phyloP scores from a whole-genome alignment of 2,329 filamentous ascomycete species.

The Stromatinia cepivora region DNA sequence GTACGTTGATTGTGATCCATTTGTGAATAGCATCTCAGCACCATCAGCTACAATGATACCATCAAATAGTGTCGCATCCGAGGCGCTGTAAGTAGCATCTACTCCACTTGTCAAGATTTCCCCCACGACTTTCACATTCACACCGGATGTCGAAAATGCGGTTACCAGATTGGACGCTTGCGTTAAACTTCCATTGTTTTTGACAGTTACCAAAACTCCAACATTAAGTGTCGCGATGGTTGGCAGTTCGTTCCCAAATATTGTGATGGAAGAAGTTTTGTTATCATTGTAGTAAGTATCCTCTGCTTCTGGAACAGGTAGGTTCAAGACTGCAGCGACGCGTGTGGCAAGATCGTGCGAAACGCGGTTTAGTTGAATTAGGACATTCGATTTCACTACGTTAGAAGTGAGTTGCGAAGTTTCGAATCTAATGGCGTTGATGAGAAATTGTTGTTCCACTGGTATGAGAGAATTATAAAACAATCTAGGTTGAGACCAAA shows the following conservation, averaged over 20 bases:
- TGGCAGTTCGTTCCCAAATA: slow-evolving; percentile 58
- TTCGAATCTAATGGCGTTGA: slow-evolving; percentile 75
- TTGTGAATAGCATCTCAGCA: slow-evolving; percentile 53
- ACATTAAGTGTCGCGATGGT: slow-evolving; percentile 64
- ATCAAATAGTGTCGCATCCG: slow-evolving; percentile 64
- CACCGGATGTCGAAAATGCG: slow-evolving; percentile 51
- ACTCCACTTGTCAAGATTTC: slow-evolving; percentile 57
- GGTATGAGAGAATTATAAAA: slow-evolving; percentile 71
- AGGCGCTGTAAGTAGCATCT: slow-evolving; percentile 63
- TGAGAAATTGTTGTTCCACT: slow-evolving; percentile 67
- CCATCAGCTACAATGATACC: slow-evolving; percentile 60
- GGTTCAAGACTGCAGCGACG: slow-evolving; percentile 61
- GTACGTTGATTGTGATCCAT: slow-evolving; percentile 50
- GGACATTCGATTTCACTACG: slow-evolving; percentile 62
- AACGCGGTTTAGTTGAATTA: slow-evolving; percentile 68
- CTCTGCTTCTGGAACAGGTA: slow-evolving; percentile 60
- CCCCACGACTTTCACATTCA: slow-evolving; percentile 60
- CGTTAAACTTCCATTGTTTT: slow-evolving; percentile 42
- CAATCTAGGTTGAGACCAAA: slow-evolving; percentile 70
- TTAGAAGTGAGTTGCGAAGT: slow-evolving; percentile 57
- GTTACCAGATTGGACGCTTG: slow-evolving; percentile 53
- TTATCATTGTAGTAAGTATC: slow-evolving; percentile 68
- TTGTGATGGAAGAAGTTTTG: slow-evolving; percentile 60
- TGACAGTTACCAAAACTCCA: slow-evolving; percentile 53
- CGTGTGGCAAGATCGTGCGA: slow-evolving; percentile 66